Evolutionary conservation across 2,329 filamentous ascomycete species (phyloP), one percentile per base, ranked within the genome.

Genomic region (Pseudogymnoascus sp.): DNA sequence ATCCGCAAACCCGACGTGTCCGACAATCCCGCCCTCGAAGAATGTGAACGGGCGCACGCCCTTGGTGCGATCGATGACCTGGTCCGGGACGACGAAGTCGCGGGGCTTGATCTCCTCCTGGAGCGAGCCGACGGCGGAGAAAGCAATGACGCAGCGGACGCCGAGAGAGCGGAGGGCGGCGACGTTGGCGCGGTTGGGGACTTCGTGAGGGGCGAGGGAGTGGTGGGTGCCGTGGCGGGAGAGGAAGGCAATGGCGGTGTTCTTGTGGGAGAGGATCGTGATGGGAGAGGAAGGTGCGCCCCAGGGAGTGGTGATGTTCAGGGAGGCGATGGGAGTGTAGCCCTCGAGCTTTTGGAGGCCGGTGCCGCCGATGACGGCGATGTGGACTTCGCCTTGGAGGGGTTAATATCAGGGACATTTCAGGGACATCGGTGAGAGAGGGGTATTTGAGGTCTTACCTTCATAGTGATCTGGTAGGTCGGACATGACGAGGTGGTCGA

Each of bases 41-140:
- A 96, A 99, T 26, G 95, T 97, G 76, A 93, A 97, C 1, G 93
- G 92, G 6, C 95, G 84, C 67, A 96, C 82, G 62, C 72, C 95
- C 84, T 97, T 97, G 69, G 93, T 97, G 67, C 93, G 90, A 79
- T 99, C 95, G 74, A 97, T 97, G 75, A 96, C 85, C 80, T 99
- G 95, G 77, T 97, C 92, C 0, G 93, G 95, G 11, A 99, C 84
- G 61, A 97, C 90, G 76, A 99, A 99, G 80, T 99, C 95, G 78
- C 95, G 89, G 47, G 95, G 95, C 78, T 90, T 91, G 76, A 99
- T 93, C 73, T 91, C 85, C 79, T 97, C 95, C 74, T 89, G 91
- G 74, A 99, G 80, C 72, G 89, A 93, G 67, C 95, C 95, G 64
- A 99, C 95, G 60, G 95, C 95, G 68, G 89, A 93, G 80, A 99